phyloP scores from a whole-genome alignment of 495 filamentous ascomycete genomes.

The Hypomontagnella monticulosa region DNA sequence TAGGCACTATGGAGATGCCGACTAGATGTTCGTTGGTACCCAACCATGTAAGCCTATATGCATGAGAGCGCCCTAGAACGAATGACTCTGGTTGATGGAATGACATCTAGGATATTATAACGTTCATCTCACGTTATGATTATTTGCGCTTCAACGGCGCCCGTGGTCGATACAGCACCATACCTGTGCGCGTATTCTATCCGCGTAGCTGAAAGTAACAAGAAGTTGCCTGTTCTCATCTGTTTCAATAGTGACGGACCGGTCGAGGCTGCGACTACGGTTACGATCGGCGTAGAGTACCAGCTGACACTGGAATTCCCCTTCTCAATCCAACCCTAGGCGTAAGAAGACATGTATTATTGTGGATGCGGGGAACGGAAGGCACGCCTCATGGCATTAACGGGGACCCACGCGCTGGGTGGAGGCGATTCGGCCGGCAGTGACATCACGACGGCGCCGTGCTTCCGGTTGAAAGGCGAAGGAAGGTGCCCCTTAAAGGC shows the following conservation, averaged over 20 bases:
- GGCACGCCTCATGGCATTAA: constrained; percentile 39
- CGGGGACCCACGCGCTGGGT: constrained; percentile 37
- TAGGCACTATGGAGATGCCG: no score
- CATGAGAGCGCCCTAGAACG: no score
- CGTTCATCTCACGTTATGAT: no score
- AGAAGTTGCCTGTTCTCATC: constrained; percentile 41
- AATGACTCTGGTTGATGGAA: no score
- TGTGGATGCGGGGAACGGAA: constrained; percentile 39
- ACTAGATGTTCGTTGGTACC: no score
- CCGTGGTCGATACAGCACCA: constrained; percentile 50
- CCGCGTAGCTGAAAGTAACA: constrained; percentile 21
- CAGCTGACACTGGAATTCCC: constrained; percentile 51
- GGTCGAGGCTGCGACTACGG: constrained; percentile 40
- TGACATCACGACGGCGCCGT: constrained; percentile 50
- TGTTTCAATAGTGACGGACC: constrained; percentile 56
- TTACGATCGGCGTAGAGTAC: constrained; percentile 49
- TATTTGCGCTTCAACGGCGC: constrained; percentile 49
- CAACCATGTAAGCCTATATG: no score
- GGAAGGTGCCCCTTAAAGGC: constrained; percentile 37
- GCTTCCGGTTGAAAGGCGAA: constrained; percentile 41
- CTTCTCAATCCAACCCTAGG: constrained; percentile 48
- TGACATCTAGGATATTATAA: no score
- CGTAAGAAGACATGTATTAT: constrained; percentile 45
- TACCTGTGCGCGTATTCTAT: constrained; percentile 48
- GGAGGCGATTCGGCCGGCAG: constrained; percentile 52